Percentiles rank a stretch among this genome's conserved stretches.
Conservation (phyloP, 2,329 filamentous ascomycete species). For the Grosmannia serpens region DNA sequence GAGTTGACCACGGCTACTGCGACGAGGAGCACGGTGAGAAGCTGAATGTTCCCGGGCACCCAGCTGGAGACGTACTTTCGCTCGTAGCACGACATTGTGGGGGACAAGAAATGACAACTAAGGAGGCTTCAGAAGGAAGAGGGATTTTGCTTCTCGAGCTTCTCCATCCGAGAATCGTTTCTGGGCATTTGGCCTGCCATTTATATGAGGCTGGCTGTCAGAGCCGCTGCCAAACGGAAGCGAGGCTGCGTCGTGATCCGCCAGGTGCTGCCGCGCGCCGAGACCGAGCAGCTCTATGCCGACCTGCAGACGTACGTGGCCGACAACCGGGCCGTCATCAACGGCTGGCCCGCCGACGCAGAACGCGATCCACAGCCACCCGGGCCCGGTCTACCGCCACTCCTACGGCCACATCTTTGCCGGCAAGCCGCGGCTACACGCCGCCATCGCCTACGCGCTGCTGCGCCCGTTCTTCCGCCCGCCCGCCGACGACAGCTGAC, state of each 20-base stretch:
- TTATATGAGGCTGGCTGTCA: too few species aligned
- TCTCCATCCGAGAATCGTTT: not conserved
- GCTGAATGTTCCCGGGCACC: not conserved
- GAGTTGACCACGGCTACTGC: not conserved
- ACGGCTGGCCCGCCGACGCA: slow-evolving; percentile 28
- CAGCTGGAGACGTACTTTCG: not conserved
- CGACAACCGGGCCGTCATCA: not conserved
- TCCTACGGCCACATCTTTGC: slow-evolving; percentile 25
- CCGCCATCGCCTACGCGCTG: slow-evolving; percentile 26
- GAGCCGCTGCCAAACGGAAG: too few species aligned
- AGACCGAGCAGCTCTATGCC: not conserved
- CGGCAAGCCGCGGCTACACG: slow-evolving; percentile 23
- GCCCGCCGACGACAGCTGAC: slow-evolving; percentile 16
- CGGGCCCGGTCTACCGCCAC: slow-evolving; percentile 23
- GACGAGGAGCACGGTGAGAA: not conserved
- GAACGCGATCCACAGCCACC: slow-evolving; percentile 24
- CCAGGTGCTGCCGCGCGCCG: not conserved
- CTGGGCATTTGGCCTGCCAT: not conserved
- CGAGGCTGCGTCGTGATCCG: not conserved
- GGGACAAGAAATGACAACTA: too few species aligned
- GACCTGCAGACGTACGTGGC: not conserved
- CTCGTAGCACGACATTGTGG: not conserved
- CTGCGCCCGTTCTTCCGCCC: slow-evolving; percentile 28
- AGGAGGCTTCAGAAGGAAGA: not conserved
- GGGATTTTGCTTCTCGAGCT: not conserved